Evolutionary conservation across 768 basidiomycete genomes (phyloP), one percentile per base, ranked within the genome.

Genomic region (Mycena haematopus): DNA sequence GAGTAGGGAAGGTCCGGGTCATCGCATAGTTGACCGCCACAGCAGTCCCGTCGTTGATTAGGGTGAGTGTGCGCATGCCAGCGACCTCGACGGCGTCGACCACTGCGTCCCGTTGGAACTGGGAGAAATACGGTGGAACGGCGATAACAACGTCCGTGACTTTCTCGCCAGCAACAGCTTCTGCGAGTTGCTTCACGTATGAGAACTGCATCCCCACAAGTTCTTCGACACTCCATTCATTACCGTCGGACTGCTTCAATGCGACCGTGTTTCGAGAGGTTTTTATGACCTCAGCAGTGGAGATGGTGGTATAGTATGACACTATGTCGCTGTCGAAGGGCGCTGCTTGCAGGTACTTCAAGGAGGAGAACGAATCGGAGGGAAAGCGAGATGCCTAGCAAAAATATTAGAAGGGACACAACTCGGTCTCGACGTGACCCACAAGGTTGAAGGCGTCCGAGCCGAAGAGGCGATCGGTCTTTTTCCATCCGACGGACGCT

Each of bases 11-110:
- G 2, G 87, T 82, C 51, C 96, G 86, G 2, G 95, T 95, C 95
- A 99, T 97, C 45, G 97, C 97, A 71, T 93, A 99, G 79, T 99
- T 99, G 68, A 99, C 84, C 15, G 95, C 97, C n/a, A 96, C 90
- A 2, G 95, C 93, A 0, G 93, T 87, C 27, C 96, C 96, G 69
- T 99, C 97, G 68, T 95, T 91, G 56, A 99, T 85, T 61, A 99
- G 81, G 0, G 92, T 89, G 33, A 98, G 79, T 1, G 91, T 88
- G 27, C 85, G 85, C 49, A 99, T 77, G 2, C 96, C 97, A 17
- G 95, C 87, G 47, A 99, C 86, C 71, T 97, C 96, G 36, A 95
- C 84, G 17, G 96, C 95, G 74, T 98, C 96, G 29, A 88, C 86
- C 40, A 99, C 84, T 2, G 96, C 92, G 75, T 95, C 91, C 14